Evolutionary conservation across 345 rosid species (phyloP).

Genomic region (Mangifera indica): DNA sequence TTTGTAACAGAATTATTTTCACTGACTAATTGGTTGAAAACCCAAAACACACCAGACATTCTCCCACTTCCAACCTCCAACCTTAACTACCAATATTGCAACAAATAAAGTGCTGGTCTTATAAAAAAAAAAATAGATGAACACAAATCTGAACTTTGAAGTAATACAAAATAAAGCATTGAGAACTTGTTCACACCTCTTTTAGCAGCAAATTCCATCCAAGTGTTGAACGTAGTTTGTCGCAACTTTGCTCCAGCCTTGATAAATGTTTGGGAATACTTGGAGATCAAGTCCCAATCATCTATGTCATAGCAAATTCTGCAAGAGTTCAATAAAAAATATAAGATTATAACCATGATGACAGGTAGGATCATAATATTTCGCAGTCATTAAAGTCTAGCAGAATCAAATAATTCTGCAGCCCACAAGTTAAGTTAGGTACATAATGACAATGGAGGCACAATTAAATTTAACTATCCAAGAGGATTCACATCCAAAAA

Average conservation of each 20-base stretch:
- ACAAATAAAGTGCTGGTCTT: slow-evolving; percentile 4
- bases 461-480: background rate
- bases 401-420: background rate
- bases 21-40: background rate
- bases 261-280: slow-evolving; percentile 60
- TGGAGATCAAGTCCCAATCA: slow-evolving; percentile 61
- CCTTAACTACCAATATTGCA: no score
- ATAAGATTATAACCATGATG: slow-evolving; percentile 4
- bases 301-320: slow-evolving; percentile 66
- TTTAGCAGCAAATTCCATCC: slow-evolving; percentile 81
- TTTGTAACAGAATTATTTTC: no score
- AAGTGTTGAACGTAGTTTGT: slow-evolving; percentile 58
- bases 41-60: background rate
- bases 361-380: no score
- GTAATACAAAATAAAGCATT: slow-evolving; percentile 7
- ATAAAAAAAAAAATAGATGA: background rate
- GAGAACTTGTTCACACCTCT: slow-evolving; percentile 44
- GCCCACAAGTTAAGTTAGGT: background rate
- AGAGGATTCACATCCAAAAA: background rate
- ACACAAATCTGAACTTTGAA: slow-evolving; percentile 7
- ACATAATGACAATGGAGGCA: background rate
- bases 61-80: background rate
- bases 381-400: background rate
- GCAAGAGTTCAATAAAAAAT: slow-evolving; percentile 32
- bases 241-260: slow-evolving; percentile 71